These are phyloP conservation scores for Aspergillus tamarii DNA, from an alignment of 2,329 filamentous ascomycete genomes.

Conservation along the genomic window DNA sequence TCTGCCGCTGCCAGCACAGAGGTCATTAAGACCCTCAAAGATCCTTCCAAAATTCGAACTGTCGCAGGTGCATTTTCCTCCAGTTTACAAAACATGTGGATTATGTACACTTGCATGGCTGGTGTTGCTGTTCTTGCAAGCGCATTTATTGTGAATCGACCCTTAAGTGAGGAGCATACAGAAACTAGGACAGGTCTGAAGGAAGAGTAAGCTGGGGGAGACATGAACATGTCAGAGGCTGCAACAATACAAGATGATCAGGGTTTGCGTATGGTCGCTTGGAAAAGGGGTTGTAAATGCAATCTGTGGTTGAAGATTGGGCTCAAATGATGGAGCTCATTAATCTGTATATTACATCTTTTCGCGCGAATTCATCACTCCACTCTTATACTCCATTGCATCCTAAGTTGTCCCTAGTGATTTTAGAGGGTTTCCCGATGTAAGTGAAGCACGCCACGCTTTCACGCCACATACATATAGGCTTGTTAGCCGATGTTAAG, in stretches of 20 bases:
- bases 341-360: not conserved
- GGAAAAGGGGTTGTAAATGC: not conserved
- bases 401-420: rapidly evolving
- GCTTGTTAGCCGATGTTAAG: not conserved
- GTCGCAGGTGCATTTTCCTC: conserved; percentile 50
- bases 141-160: conserved; percentile 41
- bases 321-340: not conserved
- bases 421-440: not conserved
- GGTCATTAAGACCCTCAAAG: conserved; percentile 42
- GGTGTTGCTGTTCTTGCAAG: conserved; percentile 47
- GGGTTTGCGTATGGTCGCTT: too few species aligned
- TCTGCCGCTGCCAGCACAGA: conserved; percentile 52
- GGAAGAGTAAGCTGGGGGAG: not conserved
- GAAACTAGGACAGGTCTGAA: conserved; percentile 53
- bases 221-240: not conserved
- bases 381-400: not conserved
- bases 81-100: conserved; percentile 54
- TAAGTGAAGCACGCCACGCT: not conserved
- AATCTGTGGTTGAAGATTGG: not conserved
- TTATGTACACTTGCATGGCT: conserved; percentile 50
- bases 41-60: conserved; percentile 38
- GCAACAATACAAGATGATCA: too few species aligned
- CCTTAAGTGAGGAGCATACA: conserved; percentile 54
- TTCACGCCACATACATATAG: not conserved
- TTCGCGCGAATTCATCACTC: not conserved